A percentile compares a stretch with the other conserved stretches of the same genome.
These are phyloP conservation scores for Phytophthora hybrid DNA, from an alignment of 352 stramenopile species.

Conservation along the genomic window DNA sequence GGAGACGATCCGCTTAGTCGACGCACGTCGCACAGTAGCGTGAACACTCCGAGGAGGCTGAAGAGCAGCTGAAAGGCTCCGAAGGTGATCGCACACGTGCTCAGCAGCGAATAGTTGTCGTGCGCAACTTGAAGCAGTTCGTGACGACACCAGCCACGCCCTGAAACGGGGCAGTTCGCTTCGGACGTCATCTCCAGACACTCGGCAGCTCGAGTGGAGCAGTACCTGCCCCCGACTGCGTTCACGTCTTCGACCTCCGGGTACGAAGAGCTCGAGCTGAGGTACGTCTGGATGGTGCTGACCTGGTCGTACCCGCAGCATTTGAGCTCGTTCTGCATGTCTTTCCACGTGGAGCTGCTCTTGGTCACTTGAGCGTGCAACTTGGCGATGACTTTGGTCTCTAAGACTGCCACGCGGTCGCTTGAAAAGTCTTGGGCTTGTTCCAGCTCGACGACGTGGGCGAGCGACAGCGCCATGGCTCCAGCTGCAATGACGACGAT, in stretches of 20 bases:
- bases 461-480: constrained; percentile 55
- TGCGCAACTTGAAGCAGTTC: constrained; percentile 56
- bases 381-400: constrained; percentile 55
- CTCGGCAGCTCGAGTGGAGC: constrained; percentile 25
- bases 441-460: constrained; percentile 42
- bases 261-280: constrained; percentile 39
- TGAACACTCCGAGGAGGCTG: constrained; percentile 60
- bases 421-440: constrained; percentile 48
- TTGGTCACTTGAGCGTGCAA: constrained; percentile 47
- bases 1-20: constrained; percentile 49
- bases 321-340: constrained; percentile 55
- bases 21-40: constrained; percentile 67
- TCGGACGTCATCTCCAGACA: constrained; percentile 35
- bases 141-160: constrained; percentile 54
- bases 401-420: constrained; percentile 47
- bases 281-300: constrained; percentile 24
- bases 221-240: constrained; percentile 49
- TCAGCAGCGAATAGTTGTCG: constrained; percentile 57
- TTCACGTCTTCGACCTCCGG: constrained; percentile 49
- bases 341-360: constrained; percentile 42
- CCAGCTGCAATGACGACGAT: constrained; percentile 60
- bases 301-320: constrained; percentile 66
- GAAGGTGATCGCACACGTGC: constrained; percentile 53
- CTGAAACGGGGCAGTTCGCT: constrained; percentile 49
- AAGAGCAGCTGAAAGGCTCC: constrained; percentile 57